Evolutionary conservation across 2,329 filamentous ascomycete species (phyloP), one percentile per base, ranked within the genome.

Genomic region (Emmonsia crescens): DNA sequence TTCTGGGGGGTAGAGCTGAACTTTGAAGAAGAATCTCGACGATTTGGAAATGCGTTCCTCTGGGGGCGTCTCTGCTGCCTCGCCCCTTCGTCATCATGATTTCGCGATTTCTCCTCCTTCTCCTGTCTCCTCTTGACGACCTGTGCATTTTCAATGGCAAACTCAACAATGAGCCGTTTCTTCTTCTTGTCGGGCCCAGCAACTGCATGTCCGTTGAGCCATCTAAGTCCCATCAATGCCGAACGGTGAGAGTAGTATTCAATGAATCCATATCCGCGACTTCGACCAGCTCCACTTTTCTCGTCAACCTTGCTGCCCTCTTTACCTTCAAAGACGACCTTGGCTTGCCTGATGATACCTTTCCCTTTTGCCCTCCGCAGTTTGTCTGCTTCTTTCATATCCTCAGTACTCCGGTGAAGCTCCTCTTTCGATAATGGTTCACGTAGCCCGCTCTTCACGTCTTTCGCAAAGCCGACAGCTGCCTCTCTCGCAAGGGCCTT

Each of bases 121-220:
- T 86, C 84, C 64, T 80, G 83, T 60, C 95, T 83, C 65, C 94
- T 83, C 67, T 87, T 83, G n/a, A 99, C 88, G 0, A 99, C 94
- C 70, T 96, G 92, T 0, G 91, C 92, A 69, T 99, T 99, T 77
- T 99, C 94, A 73, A 99, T 96, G 24, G 94, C 91, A 73, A 99
- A 99, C 74, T 99, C 95, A 44, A 93, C 93, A 71, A 99, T 91
- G 59, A 99, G 77, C 14, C 94, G 83, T 76, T 88, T 90, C 66
- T 94, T 91, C 60, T 83, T 72, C 33, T 68, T 66, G 0, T 73
- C 75, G 10, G 70, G 65, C 51, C 70, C 70, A 21, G 68, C 67
- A 46, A 87, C 76, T 9, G 80, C 78, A 66, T 86, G 87, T 1
- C 93, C 92, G 73, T 99, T 99, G 62, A 99, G 81, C 86, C 91